Percentiles rank a stretch among this genome's conserved stretches.
Evolutionary conservation across 768 basidiomycete species (phyloP).

Genomic region (Boletus barrowsii): DNA sequence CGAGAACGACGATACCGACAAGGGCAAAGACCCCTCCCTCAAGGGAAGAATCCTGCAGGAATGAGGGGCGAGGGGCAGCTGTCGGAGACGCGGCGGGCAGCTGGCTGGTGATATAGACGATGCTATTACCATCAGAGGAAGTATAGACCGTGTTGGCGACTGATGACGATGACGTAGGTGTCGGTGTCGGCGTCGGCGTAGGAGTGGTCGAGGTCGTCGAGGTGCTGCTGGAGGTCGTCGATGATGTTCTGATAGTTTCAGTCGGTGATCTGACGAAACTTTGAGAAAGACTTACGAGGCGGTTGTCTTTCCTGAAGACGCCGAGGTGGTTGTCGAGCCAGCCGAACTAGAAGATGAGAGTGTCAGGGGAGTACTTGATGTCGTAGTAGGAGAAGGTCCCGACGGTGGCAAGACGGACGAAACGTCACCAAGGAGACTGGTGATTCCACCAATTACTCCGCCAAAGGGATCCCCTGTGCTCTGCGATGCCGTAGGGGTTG

Average conservation of each 20-base stretch:
- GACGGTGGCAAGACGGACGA: slow-evolving; percentile 16
- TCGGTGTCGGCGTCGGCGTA: slow-evolving; percentile 5
- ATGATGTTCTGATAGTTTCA: slow-evolving; percentile 8
- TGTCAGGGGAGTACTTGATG: slow-evolving; percentile 20
- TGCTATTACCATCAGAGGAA: slow-evolving; percentile 22
- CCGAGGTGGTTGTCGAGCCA: slow-evolving; percentile 20
- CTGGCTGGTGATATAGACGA: slow-evolving; percentile 33
- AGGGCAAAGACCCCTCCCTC: slow-evolving; percentile 56
- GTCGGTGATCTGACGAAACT: neutral
- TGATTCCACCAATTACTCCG: slow-evolving; percentile 13
- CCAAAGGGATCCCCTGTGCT: neutral
- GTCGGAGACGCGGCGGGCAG: slow-evolving; percentile 26
- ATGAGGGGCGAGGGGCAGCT: slow-evolving; percentile 33
- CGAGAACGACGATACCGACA: slow-evolving; percentile 46
- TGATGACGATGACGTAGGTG: neutral
- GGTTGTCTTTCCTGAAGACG: slow-evolving; percentile 1
- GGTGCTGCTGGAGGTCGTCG: slow-evolving; percentile 13
- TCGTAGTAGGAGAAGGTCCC: slow-evolving; percentile 13
- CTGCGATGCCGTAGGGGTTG: slow-evolving; percentile 2
- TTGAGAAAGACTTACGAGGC: slow-evolving; percentile 20
- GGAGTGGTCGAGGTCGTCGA: slow-evolving; percentile 6
- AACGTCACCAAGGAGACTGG: slow-evolving; percentile 12
- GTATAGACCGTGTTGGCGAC: slow-evolving; percentile 15
- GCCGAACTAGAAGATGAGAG: slow-evolving; percentile 24
- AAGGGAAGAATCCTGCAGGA: slow-evolving; percentile 66